Evolutionary conservation across 106 monocot species (phyloP).

Genomic region (Dendrobium chrysotoxum): DNA sequence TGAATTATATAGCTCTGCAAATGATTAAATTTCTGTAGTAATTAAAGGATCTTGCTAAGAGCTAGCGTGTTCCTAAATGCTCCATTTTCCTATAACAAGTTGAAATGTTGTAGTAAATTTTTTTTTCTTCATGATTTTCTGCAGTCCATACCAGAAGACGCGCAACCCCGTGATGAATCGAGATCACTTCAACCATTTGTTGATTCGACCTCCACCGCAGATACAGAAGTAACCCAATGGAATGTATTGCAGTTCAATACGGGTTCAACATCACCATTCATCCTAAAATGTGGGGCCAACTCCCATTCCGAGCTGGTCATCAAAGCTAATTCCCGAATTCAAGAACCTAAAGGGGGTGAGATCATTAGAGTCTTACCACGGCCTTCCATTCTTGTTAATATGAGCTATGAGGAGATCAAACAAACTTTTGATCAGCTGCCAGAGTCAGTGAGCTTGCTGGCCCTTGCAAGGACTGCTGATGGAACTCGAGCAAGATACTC

Average conservation of each 20-base stretch:
- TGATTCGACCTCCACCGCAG: conserved; percentile 17
- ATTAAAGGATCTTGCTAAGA: no score
- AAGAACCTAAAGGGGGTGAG: conserved; percentile 83
- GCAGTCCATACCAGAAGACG: conserved; percentile 68
- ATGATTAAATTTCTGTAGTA: no score
- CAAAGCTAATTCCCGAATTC: conserved; percentile 72
- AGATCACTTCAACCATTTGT: conserved; percentile 32
- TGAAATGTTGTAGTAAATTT: no score
- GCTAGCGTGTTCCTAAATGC: no score
- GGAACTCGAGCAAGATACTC: conserved; percentile 91
- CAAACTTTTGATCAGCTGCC: conserved; percentile 68
- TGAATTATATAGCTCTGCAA: no score
- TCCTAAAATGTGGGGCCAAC: conserved; percentile 94
- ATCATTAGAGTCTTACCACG: conserved; percentile 71
- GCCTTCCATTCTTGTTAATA: conserved; percentile 57
- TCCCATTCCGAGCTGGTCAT: conserved; percentile 77
- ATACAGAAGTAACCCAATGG: conserved; percentile 85
- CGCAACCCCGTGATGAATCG: conserved; percentile 20
- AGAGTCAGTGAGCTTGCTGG: conserved; percentile 74
- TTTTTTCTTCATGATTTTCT: neutral
- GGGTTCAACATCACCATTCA: conserved; percentile 80
- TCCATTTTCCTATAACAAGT: no score
- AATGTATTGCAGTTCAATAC: conserved; percentile 97
- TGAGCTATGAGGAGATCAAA: conserved; percentile 92
- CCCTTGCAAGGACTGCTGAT: conserved; percentile 86